Conservation (phyloP, 345 rosid genomes). For the Gossypioides kirkii region DNA sequence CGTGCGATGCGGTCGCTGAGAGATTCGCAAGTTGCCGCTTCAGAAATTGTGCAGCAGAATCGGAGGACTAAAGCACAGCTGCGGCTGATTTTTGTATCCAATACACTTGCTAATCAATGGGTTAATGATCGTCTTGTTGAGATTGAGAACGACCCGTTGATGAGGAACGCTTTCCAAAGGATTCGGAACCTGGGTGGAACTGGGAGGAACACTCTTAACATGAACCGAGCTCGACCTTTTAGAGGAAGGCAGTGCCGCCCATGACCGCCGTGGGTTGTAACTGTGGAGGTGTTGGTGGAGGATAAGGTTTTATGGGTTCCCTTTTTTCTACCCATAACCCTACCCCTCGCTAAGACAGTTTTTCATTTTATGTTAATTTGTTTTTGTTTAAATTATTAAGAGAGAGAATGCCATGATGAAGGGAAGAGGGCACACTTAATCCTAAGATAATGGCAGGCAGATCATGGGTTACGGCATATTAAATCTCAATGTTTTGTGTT, state of each 20-base stretch:
- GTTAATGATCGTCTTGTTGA: not conserved
- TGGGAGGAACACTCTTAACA: not conserved
- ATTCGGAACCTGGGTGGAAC: not conserved
- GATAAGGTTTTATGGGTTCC: not conserved
- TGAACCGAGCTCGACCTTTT: not conserved
- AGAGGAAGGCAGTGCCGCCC: not conserved
- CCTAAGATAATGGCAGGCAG: not conserved
- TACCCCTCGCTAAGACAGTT: not conserved
- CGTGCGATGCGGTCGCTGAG: not conserved
- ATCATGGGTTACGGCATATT: not conserved
- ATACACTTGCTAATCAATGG: not conserved
- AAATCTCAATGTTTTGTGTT: not conserved
- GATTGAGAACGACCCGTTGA: not conserved
- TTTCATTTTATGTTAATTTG: not conserved
- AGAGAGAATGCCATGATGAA: not conserved
- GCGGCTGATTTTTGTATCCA: not conserved
- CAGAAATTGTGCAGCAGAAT: not conserved
- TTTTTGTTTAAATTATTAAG: not conserved
- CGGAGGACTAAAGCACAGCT: not conserved
- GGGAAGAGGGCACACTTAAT: too few species aligned
- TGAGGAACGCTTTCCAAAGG: not conserved
- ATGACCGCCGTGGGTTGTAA: not conserved
- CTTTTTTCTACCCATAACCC: not conserved
- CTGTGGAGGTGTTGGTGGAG: not conserved
- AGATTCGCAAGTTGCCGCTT: not conserved